phyloP scores from a whole-genome alignment of 2,329 filamentous ascomycete genomes.

The Lecanosticta acicola region DNA sequence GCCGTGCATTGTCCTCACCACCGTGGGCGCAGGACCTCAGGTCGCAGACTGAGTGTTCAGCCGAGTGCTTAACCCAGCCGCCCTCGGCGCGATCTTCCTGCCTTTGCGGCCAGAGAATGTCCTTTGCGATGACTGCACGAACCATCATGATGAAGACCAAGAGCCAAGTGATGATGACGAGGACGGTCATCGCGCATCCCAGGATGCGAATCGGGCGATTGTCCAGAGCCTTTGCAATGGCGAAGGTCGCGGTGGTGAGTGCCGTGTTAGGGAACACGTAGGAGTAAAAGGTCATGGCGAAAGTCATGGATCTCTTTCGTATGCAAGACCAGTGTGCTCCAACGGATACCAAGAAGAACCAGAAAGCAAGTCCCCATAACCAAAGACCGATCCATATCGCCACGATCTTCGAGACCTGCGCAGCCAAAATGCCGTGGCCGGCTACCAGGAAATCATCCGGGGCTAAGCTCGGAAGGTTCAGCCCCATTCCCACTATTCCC shows the following conservation, averaged over 20 bases:
- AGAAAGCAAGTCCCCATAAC: constrained; percentile 77
- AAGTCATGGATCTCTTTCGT: constrained; percentile 57
- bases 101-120: constrained; percentile 73
- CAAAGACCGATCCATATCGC: constrained; percentile 65
- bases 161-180: constrained; percentile 62
- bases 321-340: constrained; percentile 68
- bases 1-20: not conserved
- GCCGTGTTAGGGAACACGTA: constrained; percentile 75
- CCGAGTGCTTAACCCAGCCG: constrained; percentile 41
- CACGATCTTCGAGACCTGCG: constrained; percentile 50
- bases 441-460: constrained; percentile 51
- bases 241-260: constrained; percentile 59
- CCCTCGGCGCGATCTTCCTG: constrained; percentile 60
- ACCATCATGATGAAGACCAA: constrained; percentile 67
- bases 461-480: constrained; percentile 45
- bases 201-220: constrained; percentile 56
- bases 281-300: constrained; percentile 81
- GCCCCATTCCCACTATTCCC: constrained; percentile 55
- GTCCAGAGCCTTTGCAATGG: constrained; percentile 53
- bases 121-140: constrained; percentile 56
- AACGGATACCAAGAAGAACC: constrained; percentile 78
- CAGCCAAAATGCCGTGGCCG: constrained; percentile 48
- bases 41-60: constrained; percentile 3
- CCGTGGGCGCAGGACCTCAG: not conserved
- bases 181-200: constrained; percentile 61